Evolutionary conservation across 2,329 filamentous ascomycete genomes (phyloP).

Genomic region (Helicocarpus griseus): DNA sequence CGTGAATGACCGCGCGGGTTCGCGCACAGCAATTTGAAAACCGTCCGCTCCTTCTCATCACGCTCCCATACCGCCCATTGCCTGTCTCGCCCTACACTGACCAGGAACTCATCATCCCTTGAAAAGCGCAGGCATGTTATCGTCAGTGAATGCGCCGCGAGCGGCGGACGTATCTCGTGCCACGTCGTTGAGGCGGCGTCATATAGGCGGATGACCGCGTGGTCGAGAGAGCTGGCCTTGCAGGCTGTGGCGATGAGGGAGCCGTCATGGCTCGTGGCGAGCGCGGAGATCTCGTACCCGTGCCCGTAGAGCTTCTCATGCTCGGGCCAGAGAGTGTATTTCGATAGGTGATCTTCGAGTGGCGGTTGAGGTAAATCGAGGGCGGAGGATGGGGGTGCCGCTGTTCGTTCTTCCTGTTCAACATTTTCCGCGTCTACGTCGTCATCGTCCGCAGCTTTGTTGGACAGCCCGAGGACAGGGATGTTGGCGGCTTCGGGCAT

Average conservation of each 20-base stretch:
- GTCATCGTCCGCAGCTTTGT: constrained; percentile 69
- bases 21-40: constrained; percentile 51
- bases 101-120: constrained; percentile 58
- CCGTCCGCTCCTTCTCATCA: constrained; percentile 23
- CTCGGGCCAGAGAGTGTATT: constrained; percentile 91
- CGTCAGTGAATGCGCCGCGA: constrained; percentile 79
- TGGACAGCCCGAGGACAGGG: constrained; percentile 87
- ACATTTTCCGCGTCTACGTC: constrained; percentile 43
- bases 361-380: constrained; percentile 65
- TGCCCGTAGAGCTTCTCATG: constrained; percentile 95
- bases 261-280: constrained; percentile 68
- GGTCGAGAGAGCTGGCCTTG: constrained; percentile 82
- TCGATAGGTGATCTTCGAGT: constrained; percentile 77
- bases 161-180: constrained; percentile 75
- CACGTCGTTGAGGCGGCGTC: constrained; percentile 63
- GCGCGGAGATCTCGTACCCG: constrained; percentile 88
- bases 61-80: constrained; percentile 79
- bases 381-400: constrained; percentile 32
- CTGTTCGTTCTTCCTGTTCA: constrained; percentile 22
- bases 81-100: constrained; percentile 84
- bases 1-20: constrained; percentile 80
- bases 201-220: constrained; percentile 87
- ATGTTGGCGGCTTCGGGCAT: constrained; percentile 48
- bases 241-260: constrained; percentile 80
- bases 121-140: constrained; percentile 77